These are phyloP conservation scores for Elongisporangium prolatum DNA, from an alignment of 352 stramenopile species.

Conservation along the genomic window DNA sequence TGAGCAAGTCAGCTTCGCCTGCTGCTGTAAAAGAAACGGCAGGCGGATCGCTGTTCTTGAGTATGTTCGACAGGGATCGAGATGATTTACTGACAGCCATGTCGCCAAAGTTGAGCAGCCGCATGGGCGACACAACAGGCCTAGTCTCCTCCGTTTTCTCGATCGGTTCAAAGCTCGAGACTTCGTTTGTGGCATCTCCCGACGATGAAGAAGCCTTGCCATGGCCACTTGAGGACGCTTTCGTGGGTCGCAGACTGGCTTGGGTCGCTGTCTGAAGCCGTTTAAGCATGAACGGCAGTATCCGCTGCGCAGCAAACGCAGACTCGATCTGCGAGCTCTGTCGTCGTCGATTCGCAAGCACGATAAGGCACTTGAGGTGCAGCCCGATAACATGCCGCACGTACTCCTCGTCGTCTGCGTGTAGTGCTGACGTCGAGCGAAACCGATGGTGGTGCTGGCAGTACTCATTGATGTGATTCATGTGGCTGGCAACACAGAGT, in stretches of 20 bases:
- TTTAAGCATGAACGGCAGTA: slow-evolving; percentile 17
- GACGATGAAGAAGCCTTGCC: not conserved
- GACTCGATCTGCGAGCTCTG: slow-evolving; percentile 19
- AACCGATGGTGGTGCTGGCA: slow-evolving; percentile 17
- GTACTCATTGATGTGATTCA: slow-evolving; percentile 22
- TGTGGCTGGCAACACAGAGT: slow-evolving; percentile 22
- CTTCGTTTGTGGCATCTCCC: not conserved
- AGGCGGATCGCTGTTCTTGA: not conserved
- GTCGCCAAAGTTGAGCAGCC: not conserved
- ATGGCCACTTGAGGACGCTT: not conserved
- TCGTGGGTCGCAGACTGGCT: not conserved
- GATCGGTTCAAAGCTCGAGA: not conserved
- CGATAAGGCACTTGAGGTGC: slow-evolving; percentile 32
- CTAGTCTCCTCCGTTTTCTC: not conserved
- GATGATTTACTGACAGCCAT: not conserved
- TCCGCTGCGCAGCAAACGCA: slow-evolving; percentile 15
- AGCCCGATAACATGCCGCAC: slow-evolving; percentile 19
- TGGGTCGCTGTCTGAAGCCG: slow-evolving; percentile 5
- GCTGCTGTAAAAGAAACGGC: not conserved
- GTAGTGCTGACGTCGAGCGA: slow-evolving; percentile 1
- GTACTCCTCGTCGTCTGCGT: slow-evolving; percentile 12
- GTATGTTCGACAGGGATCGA: not conserved
- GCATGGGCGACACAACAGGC: not conserved
- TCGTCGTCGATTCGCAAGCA: slow-evolving; percentile 24
- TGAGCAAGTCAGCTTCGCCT: slow-evolving; percentile 1